phyloP scores from a whole-genome alignment of 768 basidiomycete genomes.

The Mycena amicta region DNA sequence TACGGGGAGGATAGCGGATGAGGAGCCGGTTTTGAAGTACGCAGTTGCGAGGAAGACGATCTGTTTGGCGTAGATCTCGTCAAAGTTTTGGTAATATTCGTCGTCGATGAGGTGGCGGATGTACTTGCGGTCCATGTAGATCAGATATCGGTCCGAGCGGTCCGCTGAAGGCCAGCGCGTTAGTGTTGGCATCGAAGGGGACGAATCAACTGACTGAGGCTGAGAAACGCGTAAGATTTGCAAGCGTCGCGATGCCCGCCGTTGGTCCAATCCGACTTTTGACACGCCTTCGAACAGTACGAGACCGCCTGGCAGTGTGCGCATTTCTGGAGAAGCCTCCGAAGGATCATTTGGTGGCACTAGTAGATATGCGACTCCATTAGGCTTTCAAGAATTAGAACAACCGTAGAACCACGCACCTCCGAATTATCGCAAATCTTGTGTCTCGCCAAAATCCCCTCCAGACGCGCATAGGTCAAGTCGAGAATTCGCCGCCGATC shows the following conservation, averaged over 20 bases:
- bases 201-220: background rate
- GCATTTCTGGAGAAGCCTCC: background rate
- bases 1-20: background rate
- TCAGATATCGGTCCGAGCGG: background rate
- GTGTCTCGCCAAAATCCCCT: background rate
- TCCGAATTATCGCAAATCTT: background rate
- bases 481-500: background rate
- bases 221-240: background rate
- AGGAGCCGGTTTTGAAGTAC: background rate
- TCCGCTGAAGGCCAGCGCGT: background rate
- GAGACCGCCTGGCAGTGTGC: background rate
- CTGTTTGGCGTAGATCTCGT: background rate
- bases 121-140: background rate
- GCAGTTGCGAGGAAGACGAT: background rate
- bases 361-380: background rate
- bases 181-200: background rate
- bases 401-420: background rate
- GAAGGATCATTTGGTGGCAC: background rate
- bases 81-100: background rate
- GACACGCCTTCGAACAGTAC: background rate
- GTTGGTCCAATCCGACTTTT: background rate
- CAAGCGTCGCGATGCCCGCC: background rate
- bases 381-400: background rate
- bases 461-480: background rate
- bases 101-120: background rate